phyloP scores from a whole-genome alignment of 345 rosid species.

The Eucalyptus cladocalyx region DNA sequence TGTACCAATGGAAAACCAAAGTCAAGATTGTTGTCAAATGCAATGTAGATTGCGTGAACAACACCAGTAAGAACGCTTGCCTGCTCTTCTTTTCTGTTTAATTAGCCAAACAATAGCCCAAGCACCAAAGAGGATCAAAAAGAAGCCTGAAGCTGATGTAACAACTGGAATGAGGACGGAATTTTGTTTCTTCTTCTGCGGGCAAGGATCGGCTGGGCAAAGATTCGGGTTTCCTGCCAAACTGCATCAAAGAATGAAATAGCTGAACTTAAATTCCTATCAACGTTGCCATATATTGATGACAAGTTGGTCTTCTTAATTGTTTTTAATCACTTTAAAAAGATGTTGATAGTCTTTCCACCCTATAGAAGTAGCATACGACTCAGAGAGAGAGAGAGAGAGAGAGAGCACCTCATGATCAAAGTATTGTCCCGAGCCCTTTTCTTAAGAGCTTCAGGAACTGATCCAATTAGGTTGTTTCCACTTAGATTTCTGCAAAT shows the following conservation, averaged over 20 bases:
- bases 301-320: too few relatives aligned
- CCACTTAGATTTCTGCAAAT: slow-evolving; percentile 20
- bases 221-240: slow-evolving; percentile 21
- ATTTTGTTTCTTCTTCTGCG: neutral
- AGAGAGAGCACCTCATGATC: neutral
- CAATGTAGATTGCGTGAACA: neutral
- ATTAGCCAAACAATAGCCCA: neutral
- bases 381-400: neutral
- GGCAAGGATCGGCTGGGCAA: neutral
- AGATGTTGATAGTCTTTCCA: neutral
- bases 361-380: neutral
- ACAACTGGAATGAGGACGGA: neutral
- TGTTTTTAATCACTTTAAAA: too few relatives aligned
- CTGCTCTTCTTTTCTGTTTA: neutral
- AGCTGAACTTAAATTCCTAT: neutral
- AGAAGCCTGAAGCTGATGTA: neutral
- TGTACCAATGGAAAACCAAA: neutral
- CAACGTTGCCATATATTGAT: neutral
- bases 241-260: neutral
- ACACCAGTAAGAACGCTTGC: neutral
- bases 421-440: slow-evolving; percentile 8
- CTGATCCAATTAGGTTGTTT: slow-evolving; percentile 23
- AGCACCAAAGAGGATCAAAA: neutral
- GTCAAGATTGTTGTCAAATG: too few relatives aligned
- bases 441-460: slow-evolving; percentile 17